phyloP scores from a whole-genome alignment of 83 land plant genomes.

The Thuja plicata region DNA sequence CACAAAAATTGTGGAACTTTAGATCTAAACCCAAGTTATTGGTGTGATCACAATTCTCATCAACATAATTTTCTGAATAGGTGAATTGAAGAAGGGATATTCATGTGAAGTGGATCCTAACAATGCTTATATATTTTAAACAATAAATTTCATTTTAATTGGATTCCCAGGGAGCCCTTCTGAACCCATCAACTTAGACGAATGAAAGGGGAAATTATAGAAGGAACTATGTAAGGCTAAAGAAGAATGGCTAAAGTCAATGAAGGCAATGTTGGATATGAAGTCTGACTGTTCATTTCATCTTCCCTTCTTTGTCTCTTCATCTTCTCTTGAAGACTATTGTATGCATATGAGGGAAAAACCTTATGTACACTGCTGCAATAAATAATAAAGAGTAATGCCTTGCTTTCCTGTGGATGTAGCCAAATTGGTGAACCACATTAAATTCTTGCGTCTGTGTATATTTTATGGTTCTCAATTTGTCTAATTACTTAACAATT shows the following conservation, averaged over 20 bases:
- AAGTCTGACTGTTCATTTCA: too few species aligned
- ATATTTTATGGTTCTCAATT: too few species aligned
- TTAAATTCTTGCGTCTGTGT: too few species aligned
- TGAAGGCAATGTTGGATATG: background rate
- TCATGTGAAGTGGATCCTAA: background rate
- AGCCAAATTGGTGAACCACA: too few species aligned
- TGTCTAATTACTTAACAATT: too few species aligned
- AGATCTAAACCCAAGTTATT: background rate
- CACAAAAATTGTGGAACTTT: background rate
- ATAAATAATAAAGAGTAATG: too few species aligned
- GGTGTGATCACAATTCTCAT: background rate
- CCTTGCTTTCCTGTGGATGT: too few species aligned
- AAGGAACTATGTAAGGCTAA: background rate
- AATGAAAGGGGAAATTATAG: background rate
- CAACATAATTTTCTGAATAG: background rate
- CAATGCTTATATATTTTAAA: background rate
- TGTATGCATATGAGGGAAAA: too few species aligned
- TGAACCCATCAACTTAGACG: background rate
- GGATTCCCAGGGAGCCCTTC: background rate
- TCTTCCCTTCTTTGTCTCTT: too few species aligned
- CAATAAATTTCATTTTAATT: background rate
- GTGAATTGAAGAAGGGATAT: background rate
- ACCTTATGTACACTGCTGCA: too few species aligned
- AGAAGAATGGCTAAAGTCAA: background rate
- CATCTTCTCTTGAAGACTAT: too few species aligned